Evolutionary conservation across 495 filamentous ascomycete species (phyloP), one percentile per base, ranked within the genome.

Genomic region (Xylaria scruposa): DNA sequence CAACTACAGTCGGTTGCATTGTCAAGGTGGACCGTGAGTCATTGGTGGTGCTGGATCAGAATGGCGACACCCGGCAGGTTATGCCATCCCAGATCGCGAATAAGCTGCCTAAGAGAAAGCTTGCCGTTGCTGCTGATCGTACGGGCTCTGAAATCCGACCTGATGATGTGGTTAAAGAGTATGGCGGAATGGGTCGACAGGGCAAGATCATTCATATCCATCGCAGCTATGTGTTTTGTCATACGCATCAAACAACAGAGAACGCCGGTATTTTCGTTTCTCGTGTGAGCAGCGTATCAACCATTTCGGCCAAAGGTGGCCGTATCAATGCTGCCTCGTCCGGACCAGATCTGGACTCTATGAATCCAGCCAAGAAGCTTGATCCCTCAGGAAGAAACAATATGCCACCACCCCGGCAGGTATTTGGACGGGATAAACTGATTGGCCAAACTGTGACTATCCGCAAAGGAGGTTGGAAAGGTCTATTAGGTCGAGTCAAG

Each of bases 1-100:
- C 93, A 53, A 88, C 93, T 21, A 98, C 95, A 4, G 96, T 98
- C 40, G 96, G 90, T 54, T 97, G 93, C 78, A 90, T 98, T 53
- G 90, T 97, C 82, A 97, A 97, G 81, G 94, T 98, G 29, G 96
- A 98, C 75, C 91, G 95, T 42, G 96, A 98, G 78, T 93, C 94
- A 7, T 81, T 99, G 56, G 92, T 92, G 19, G 91, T 98, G 3
- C 81, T 99, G 13, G 95, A 98, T 77, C 96, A 98, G 79, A 92
- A 97, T 71, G 92, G 92, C 63, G 92, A 93, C 61, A 88, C 88
- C 21, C 91, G 94, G 60, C 91, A 91, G 68, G 85, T 98, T 15
- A 89, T 97, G 78, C 94, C 94, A 47, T 97, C 95, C 3, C 94
- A 96, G 78, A 94, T 99, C 58, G 90, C 93, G 13, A 94, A 94